A percentile compares a stretch with the other conserved stretches of the same genome.
These are phyloP conservation scores for Dictyostelium brefeldianum DNA, from an alignment of 78 protist genomes.

Conservation along the genomic window DNA sequence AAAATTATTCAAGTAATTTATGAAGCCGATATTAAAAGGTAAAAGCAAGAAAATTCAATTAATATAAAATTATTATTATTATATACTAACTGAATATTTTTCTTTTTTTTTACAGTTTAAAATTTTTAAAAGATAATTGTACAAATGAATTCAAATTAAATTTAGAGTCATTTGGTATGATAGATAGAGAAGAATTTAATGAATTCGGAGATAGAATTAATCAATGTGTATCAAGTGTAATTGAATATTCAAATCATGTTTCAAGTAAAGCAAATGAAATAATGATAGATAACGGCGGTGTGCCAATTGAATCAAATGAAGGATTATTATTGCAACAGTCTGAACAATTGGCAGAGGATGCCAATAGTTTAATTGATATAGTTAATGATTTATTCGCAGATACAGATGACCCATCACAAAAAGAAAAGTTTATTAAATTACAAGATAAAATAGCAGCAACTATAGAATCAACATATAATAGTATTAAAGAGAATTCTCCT, in stretches of 20 bases:
- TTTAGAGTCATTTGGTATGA: constrained; percentile 9
- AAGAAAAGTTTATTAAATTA: constrained; percentile 9
- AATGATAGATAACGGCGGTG: no score
- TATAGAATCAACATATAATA: neutral
- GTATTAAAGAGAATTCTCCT: neutral
- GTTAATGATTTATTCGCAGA: constrained; percentile 47
- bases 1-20: constrained; percentile 46
- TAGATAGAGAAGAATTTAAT: constrained; percentile 14
- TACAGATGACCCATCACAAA: constrained; percentile 11
- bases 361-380: constrained; percentile 28
- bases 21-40: constrained; percentile 76
- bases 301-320: neutral
- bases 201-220: constrained; percentile 19
- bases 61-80: neutral
- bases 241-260: constrained; percentile 43
- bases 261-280: constrained; percentile 30
- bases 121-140: neutral
- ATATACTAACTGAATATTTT: neutral
- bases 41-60: neutral
- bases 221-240: neutral
- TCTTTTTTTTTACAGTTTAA: neutral
- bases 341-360: constrained; percentile 8
- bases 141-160: neutral
- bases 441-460: neutral
- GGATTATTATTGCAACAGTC: neutral